Evolutionary conservation across 2,329 filamentous ascomycete genomes (phyloP), one percentile per base, ranked within the genome.

Genomic region (Basipetospora chlamydospora): DNA sequence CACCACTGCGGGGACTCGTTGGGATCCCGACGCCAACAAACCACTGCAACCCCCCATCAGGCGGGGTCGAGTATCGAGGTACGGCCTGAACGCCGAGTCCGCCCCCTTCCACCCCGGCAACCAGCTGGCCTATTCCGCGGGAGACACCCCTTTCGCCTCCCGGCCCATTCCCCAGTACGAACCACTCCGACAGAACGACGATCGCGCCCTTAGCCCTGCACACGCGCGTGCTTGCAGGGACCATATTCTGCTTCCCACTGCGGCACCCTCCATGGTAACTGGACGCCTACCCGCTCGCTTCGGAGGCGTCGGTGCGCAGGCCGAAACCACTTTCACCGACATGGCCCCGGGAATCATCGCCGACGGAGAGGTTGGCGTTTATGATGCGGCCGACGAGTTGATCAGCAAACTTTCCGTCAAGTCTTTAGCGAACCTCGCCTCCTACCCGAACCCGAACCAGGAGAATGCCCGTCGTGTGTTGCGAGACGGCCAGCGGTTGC

Each of bases 1-100:
- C 46, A 72, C 67, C 12, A 72, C 68, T 6, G 68, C 68, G 16
- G 68, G 68, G n/a, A 70, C 68, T 4, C 56, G 69, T 32, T 71
- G 67, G 51, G 66, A 67, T 23, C 65, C 67, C 3, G 57, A 57
- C 40, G 51, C 57, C 11, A 49, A 57, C 11, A 56, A 60, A 28
- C 63, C 64, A 11, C 53, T 71, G 18, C 66, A 70, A 42, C 59
- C 68, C 30, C 68, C 68, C 22, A 51, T 61, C 39, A 64, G 68
- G 38, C 63, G 66, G 42, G 63, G 64, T 12, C 63, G 68, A 36
- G 55, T 58, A 23, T 46, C 59, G 44, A 66, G 64, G 49, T 62
- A 56, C 26, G 17, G 10, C 17, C 13, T 4, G 30, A 33, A 3
- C 10, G 28, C 20, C 26, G 35, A 30, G 22, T 30, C 26, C 28